A percentile compares a stretch with the other conserved stretches of the same genome.
phyloP scores from a whole-genome alignment of 805 yeast genomes.

The Candida peoriensis region DNA sequence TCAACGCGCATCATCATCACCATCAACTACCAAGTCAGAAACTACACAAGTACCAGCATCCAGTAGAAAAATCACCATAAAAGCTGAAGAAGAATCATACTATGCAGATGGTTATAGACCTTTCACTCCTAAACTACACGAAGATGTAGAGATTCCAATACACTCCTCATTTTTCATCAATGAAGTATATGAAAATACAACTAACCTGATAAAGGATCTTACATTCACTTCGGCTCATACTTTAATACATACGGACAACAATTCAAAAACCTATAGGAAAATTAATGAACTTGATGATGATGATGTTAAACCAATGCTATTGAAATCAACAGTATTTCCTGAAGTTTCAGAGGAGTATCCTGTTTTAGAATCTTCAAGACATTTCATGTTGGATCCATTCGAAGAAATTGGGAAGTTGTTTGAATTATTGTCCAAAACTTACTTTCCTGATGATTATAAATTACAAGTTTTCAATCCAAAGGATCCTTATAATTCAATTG shows the following conservation, averaged over 20 bases:
- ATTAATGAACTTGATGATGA: too few species aligned
- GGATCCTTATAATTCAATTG: constrained; percentile 32
- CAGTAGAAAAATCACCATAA: not conserved
- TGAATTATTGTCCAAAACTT: constrained; percentile 36
- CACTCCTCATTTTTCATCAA: constrained; percentile 27
- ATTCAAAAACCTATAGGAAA: too few species aligned
- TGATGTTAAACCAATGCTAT: constrained; percentile 21
- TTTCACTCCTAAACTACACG: constrained; percentile 14
- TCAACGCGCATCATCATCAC: too few species aligned
- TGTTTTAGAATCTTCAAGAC: constrained; percentile 41
- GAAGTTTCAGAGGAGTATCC: constrained; percentile 45
- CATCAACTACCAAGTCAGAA: constrained; percentile 1
- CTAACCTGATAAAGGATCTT: constrained; percentile 12
- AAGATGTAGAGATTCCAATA: constrained; percentile 21
- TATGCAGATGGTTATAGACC: constrained; percentile 21
- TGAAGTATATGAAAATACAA: constrained; percentile 22
- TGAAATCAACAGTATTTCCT: constrained; percentile 34
- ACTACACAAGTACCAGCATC: constrained; percentile 1
- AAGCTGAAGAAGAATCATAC: constrained; percentile 1
- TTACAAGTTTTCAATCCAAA: constrained; percentile 29
- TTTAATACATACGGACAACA: constrained; percentile 13
- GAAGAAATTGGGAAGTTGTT: constrained; percentile 53
- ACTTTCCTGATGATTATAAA: constrained; percentile 34
- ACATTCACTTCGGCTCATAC: constrained; percentile 18
- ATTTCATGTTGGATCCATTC: constrained; percentile 56